Percentiles rank a stretch among this genome's conserved stretches.
Conservation (phyloP, 2,329 filamentous ascomycete species). For the Myriosclerotinia scirpicola region DNA sequence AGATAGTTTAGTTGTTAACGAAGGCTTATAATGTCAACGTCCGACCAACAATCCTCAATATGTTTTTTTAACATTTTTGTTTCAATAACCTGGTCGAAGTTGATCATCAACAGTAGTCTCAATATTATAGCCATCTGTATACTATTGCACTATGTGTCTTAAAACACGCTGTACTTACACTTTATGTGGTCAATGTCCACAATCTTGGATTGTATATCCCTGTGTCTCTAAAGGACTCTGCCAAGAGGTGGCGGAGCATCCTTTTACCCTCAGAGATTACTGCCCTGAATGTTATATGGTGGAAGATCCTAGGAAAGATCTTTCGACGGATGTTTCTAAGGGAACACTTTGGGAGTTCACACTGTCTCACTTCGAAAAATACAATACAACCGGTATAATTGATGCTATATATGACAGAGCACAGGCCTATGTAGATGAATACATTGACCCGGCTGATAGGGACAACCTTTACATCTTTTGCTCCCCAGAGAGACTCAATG, state of each 20-base stretch:
- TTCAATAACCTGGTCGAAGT: background rate
- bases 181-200: background rate
- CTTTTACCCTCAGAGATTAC: background rate
- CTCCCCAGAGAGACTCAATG: background rate
- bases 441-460: background rate
- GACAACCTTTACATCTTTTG: background rate
- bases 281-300: background rate
- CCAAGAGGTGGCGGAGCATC: background rate
- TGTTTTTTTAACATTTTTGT: background rate
- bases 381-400: background rate
- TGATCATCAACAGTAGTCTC: background rate
- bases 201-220: background rate
- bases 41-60: no score
- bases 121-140: background rate
- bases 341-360: background rate
- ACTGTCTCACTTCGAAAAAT: background rate
- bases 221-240: background rate
- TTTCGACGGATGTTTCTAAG: background rate
- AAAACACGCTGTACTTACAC: background rate
- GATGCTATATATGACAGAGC: background rate
- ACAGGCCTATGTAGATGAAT: background rate
- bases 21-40: no score
- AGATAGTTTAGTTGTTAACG: no score
- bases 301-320: background rate
- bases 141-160: background rate